Evolutionary conservation across 106 monocot species (phyloP), one percentile per base, ranked within the genome.

Genomic region (Allium sativum): DNA sequence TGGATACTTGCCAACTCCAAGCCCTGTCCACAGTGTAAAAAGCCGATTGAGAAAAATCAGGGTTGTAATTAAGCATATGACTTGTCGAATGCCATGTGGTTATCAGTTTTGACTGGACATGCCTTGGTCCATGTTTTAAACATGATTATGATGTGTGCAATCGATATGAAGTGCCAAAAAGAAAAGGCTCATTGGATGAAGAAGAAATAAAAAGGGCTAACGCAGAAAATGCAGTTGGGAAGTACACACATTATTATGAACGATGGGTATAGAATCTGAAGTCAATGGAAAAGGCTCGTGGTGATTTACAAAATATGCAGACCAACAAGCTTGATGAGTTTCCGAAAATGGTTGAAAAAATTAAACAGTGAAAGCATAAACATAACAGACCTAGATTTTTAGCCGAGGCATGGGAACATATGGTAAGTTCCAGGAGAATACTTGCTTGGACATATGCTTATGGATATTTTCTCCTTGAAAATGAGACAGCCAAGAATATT

Each of bases 361-460:
- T n/a, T n/a, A n/a, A n/a, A n/a, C n/a, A n/a, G n/a, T n/a, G n/a
- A n/a, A n/a, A n/a, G n/a, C n/a, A n/a, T n/a, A n/a, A 31, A 40
- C n/a, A 58, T 40, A 21, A 14, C 31, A 58, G 57, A 40, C 57
- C 31, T 58, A 10, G 13, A 40, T 58, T 58, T 40, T 2, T 58
- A 58, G 15, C 15, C 13, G 57, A 58, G 41, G 57, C 57, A 10
- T 58, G 57, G 57, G 57, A 58, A 40, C 57, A 58, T 84, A 87
- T 92, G 43, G 87, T 87, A 16, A 84, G 87, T 46, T 92, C 87
- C 57, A 78, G 92, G 54, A 69, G 92, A 68, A 87, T 92, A 54
- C 72, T 92, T 48, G 87, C 84, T 63, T 92, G 92, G 92, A 87
- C 92, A 22, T 92, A 92, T 74, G 83, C 92, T 1, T 92, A 87